These are phyloP conservation scores for Cicer arietinum DNA, from an alignment of 306 rosid species.

Conservation along the genomic window DNA sequence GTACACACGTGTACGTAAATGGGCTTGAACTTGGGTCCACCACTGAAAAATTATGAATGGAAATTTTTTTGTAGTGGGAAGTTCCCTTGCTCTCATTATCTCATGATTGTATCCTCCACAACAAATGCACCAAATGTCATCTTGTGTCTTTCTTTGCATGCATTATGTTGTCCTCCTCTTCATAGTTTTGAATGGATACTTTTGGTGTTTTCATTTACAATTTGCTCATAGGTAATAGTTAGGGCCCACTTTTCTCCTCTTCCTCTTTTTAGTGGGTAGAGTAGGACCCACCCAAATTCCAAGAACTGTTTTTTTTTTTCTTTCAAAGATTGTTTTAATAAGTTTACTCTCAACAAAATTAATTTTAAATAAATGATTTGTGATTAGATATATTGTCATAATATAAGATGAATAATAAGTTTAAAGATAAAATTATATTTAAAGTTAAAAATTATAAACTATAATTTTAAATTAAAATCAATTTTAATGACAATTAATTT, in stretches of 20 bases:
- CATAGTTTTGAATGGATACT: constrained; percentile 39
- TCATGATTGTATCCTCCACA: constrained; percentile 52
- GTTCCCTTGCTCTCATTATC: constrained; percentile 44
- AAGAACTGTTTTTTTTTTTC: background rate
- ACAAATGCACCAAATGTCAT: constrained; percentile 44
- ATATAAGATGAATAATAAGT: too few species aligned
- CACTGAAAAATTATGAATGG: constrained; percentile 5
- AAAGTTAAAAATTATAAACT: too few species aligned
- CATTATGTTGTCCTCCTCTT: constrained; percentile 59
- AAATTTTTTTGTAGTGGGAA: constrained; percentile 35
- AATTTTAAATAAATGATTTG: too few species aligned
- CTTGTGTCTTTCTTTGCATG: constrained; percentile 49
- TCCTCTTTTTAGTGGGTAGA: constrained; percentile 28
- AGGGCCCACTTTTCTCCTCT: constrained; percentile 20
- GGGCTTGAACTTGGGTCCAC: constrained; percentile 34
- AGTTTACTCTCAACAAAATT: too few species aligned
- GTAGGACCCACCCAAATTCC: constrained; percentile 36
- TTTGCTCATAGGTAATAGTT: constrained; percentile 16
- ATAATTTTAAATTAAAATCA: too few species aligned
- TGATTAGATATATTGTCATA: too few species aligned
- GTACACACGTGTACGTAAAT: constrained; percentile 39
- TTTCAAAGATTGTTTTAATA: too few species aligned
- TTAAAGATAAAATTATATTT: too few species aligned
- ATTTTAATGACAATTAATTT: too few species aligned
- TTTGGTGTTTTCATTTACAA: constrained; percentile 37